phyloP scores from a whole-genome alignment of 1,284 basidiomycete genomes.

The Golubevia sp. region DNA sequence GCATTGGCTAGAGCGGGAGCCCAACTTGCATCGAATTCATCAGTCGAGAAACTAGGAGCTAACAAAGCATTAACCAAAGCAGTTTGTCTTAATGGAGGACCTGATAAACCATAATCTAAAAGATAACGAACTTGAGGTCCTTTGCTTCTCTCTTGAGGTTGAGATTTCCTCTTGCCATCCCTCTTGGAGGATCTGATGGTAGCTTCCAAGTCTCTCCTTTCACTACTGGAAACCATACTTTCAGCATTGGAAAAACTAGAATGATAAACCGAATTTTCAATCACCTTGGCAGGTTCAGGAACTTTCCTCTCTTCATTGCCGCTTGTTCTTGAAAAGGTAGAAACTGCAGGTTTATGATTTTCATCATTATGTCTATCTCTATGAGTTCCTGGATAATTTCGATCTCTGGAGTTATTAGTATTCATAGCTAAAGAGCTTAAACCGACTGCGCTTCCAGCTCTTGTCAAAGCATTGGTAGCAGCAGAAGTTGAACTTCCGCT shows the following conservation, averaged over 20 bases:
- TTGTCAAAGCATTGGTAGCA: not conserved
- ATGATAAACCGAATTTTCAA: slow-evolving; percentile 29
- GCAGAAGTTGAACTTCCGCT: slow-evolving; percentile 12
- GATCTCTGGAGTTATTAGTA: not conserved
- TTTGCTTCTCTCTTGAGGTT: not conserved
- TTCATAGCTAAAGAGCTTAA: slow-evolving; percentile 6
- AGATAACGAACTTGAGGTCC: slow-evolving; percentile 39
- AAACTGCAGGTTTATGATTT: slow-evolving; percentile 43
- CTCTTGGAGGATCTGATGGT: not conserved
- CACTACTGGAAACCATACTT: slow-evolving; percentile 14
- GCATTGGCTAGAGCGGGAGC: slow-evolving; percentile 41
- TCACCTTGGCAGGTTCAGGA: slow-evolving; percentile 27
- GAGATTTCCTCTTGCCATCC: not conserved
- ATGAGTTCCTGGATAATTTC: not conserved
- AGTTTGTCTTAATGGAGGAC: slow-evolving; percentile 49
- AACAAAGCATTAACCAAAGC: slow-evolving; percentile 39
- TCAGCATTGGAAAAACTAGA: slow-evolving; percentile 23
- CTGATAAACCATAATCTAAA: slow-evolving; percentile 49
- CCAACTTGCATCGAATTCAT: slow-evolving; percentile 49
- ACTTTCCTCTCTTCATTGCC: slow-evolving; percentile 12
- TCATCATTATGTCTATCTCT: slow-evolving; percentile 5
- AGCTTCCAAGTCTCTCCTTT: slow-evolving; percentile 10
- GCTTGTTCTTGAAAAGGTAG: slow-evolving; percentile 39
- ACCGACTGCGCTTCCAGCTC: slow-evolving; percentile 22
- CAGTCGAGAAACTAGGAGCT: slow-evolving; percentile 38